Evolutionary conservation across 2,329 filamentous ascomycete species (phyloP), one percentile per base, ranked within the genome.

Genomic region (Hysterium pulicare): DNA sequence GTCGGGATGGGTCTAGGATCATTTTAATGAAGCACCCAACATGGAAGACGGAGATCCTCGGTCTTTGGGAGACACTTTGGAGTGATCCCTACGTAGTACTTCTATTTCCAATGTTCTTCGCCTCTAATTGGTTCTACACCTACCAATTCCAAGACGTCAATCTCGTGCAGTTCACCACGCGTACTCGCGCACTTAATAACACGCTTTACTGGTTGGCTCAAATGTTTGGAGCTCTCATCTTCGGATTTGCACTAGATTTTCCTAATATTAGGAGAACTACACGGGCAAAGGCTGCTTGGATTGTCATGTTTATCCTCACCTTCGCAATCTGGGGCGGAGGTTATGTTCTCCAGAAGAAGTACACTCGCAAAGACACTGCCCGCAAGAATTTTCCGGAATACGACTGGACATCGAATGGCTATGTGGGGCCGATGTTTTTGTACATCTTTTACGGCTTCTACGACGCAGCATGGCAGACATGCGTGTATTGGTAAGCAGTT

Each of bases 361-460:
- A 84, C 61, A 73, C 57, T 10, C 67, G 69, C 22, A 8, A 34
- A 9, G 38, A 40, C 4, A 44, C 36, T n/a, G 22, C 49, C n/a
- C 47, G 46, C 38, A 54, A 54, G 20, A 44, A 55, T 13, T 53
- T 57, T 43, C 51, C 50, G 22, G 40, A 51, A 11, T 61, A 67
- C 38, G 87, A 93, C 66, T 93, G 86, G 83, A 76, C 72, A 2
- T 74, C 81, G 42, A 68, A 73, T 21, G 81, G 80, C 41, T 93
- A 85, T 61, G 75, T 84, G 45, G 88, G 85, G 0, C 86, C 87
- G 10, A 87, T 95, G 80, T 88, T 95, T 65, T 71, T 95, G 40
- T 94, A 90, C 73, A 87, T 95, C 59, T 90, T 90, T 68, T 94
- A 93, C 64, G 89, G 89, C 31, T 84, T 93, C 67, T 93, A 84